Evolutionary conservation across 2,329 filamentous ascomycete genomes (phyloP).

Genomic region (Conoideocrella luteorostrata): DNA sequence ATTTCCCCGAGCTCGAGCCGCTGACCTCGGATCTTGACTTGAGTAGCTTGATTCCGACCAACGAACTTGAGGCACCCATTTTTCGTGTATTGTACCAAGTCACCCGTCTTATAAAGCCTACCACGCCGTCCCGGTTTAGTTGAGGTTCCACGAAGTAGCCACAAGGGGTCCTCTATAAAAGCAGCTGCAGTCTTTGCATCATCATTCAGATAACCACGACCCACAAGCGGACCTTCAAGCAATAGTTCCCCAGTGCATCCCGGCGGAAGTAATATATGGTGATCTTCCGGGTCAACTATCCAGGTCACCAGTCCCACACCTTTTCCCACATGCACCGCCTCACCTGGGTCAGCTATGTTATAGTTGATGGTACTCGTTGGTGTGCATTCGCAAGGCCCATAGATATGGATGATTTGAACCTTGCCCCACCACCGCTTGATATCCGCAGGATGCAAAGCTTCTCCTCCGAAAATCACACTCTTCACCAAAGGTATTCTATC

Average conservation of each 20-base stretch:
- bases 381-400: constrained; percentile 17
- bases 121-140: constrained; percentile 18
- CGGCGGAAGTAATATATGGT: constrained; percentile 13
- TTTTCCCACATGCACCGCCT: not conserved
- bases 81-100: constrained; percentile 18
- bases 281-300: constrained; percentile 15
- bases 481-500: not conserved
- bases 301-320: constrained; percentile 10
- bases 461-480: constrained; percentile 12
- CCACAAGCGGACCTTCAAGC: constrained; percentile 19
- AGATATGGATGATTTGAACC: constrained; percentile 12
- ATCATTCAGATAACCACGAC: constrained; percentile 17
- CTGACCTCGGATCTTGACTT: constrained; percentile 49
- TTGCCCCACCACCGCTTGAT: constrained; percentile 5
- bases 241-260: constrained; percentile 20
- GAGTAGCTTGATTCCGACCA: constrained; percentile 42
- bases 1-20: too few relatives aligned
- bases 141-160: constrained; percentile 9
- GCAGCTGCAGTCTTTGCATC: constrained; percentile 13
- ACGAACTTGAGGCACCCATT: constrained; percentile 34
- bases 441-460: constrained; percentile 7
- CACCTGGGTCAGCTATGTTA: not conserved
- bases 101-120: constrained; percentile 18
- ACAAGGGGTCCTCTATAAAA: constrained; percentile 20
- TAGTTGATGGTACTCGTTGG: constrained; percentile 8